phyloP scores from a whole-genome alignment of 2,329 filamentous ascomycete species.

The Apiospora koreana region DNA sequence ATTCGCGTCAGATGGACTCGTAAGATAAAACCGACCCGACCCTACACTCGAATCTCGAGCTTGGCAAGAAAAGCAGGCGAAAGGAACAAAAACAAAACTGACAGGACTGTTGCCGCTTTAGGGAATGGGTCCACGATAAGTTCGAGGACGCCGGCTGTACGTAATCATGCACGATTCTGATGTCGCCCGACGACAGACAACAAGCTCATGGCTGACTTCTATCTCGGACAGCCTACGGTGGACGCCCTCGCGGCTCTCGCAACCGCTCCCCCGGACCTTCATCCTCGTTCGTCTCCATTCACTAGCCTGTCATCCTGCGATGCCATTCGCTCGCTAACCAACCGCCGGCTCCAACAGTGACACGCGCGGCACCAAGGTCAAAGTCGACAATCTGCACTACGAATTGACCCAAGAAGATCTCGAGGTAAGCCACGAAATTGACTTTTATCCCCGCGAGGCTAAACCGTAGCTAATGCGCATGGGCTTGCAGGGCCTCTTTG shows the following conservation, averaged over 20 bases:
- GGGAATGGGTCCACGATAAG: constrained; percentile 94
- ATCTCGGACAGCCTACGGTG: constrained; percentile 7
- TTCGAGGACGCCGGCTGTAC: constrained; percentile 63
- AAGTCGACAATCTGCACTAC: constrained; percentile 90
- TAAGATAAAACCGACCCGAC: constrained; percentile 39
- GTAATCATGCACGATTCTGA: background rate
- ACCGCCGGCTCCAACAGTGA: constrained; percentile 40
- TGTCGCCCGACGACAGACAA: constrained; percentile 19
- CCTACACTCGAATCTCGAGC: background rate
- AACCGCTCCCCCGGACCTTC: constrained; percentile 42
- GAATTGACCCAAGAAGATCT: constrained; percentile 85
- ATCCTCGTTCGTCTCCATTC: constrained; percentile 14
- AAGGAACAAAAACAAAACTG: constrained; percentile 20
- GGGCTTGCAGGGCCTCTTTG: constrained; percentile 71
- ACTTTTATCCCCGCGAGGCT: background rate
- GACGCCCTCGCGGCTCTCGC: constrained; percentile 18
- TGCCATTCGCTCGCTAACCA: constrained; percentile 15
- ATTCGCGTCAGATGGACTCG: constrained; percentile 69
- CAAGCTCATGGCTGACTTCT: constrained; percentile 18
- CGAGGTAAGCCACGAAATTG: constrained; percentile 51
- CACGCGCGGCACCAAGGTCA: constrained; percentile 66
- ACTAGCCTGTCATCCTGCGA: background rate
- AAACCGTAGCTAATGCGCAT: background rate
- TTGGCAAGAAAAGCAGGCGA: background rate
- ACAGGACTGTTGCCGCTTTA: constrained; percentile 36